Conservation (phyloP, 2,329 filamentous ascomycete genomes). For the Trichoderma koningiopsis region DNA sequence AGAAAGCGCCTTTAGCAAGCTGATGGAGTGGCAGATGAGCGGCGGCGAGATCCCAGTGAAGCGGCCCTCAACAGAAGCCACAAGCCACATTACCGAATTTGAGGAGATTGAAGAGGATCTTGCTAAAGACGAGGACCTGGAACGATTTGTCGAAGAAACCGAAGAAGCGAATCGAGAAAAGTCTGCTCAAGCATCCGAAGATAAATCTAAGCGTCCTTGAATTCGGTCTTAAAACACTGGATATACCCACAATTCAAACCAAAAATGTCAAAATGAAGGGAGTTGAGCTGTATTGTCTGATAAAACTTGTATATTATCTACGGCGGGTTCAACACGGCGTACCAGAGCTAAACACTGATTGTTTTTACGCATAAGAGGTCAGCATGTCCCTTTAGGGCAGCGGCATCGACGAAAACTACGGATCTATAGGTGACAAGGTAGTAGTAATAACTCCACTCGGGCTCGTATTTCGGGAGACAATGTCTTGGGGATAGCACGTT, state of each 20-base stretch:
- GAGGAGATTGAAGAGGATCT: slow-evolving; percentile 54
- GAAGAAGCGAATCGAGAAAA: slow-evolving; percentile 29
- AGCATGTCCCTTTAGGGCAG: background rate
- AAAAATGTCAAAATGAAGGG: background rate
- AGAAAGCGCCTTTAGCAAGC: slow-evolving; percentile 83
- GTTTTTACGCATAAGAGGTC: slow-evolving; percentile 9
- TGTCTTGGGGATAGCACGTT: slow-evolving; percentile 3
- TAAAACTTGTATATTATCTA: slow-evolving; percentile 12
- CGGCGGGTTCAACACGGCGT: background rate
- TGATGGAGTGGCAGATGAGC: slow-evolving; percentile 99
- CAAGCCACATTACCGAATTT: slow-evolving; percentile 50
- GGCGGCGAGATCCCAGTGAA: slow-evolving; percentile 67
- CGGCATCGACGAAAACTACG: background rate
- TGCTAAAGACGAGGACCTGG: slow-evolving; percentile 36
- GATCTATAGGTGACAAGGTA: background rate
- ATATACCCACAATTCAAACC: background rate
- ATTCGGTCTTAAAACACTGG: background rate
- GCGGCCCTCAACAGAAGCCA: slow-evolving; percentile 35
- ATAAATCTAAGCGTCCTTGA: slow-evolving; percentile 20
- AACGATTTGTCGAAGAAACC: slow-evolving; percentile 34
- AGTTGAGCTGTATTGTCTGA: background rate
- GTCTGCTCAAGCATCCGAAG: slow-evolving; percentile 1
- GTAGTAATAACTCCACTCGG: slow-evolving; percentile 23
- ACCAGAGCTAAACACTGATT: background rate
- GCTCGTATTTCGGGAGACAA: slow-evolving; percentile 4